phyloP scores from a whole-genome alignment of 75 land plant genomes.

The Sequoiadendron giganteum region DNA sequence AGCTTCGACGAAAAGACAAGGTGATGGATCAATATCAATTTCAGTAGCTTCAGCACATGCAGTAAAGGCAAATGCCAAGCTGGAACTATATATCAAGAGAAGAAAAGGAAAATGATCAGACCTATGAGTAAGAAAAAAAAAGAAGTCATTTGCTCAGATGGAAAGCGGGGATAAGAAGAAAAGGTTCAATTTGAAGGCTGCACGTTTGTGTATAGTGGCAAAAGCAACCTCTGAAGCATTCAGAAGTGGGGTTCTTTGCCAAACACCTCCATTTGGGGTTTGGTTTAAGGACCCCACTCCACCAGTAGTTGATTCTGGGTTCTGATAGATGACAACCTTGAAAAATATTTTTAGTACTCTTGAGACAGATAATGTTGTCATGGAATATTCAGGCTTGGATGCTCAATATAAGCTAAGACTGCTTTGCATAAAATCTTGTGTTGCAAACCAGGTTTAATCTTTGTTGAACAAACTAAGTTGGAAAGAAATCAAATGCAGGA shows the following conservation, averaged over 20 bases:
- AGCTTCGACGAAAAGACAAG: background rate
- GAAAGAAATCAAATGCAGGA: background rate
- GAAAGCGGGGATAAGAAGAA: too few species aligned
- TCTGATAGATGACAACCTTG: background rate
- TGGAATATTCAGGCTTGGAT: background rate
- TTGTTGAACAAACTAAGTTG: background rate
- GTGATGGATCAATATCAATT: background rate
- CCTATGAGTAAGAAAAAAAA: too few species aligned
- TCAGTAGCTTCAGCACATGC: background rate
- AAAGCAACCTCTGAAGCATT: background rate
- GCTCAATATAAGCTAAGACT: background rate
- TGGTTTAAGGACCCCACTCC: too few species aligned
- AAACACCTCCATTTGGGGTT: too few species aligned
- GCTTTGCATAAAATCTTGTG: background rate
- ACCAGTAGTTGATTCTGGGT: too few species aligned
- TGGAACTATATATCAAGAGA: too few species aligned
- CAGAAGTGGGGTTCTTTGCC: too few species aligned
- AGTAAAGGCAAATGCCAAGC: too few species aligned
- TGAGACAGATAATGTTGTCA: background rate
- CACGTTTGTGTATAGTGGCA: background rate
- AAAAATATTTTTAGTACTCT: background rate
- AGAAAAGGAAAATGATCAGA: too few species aligned
- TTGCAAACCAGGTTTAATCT: background rate
- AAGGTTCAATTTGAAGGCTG: too few species aligned
- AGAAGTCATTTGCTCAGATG: too few species aligned